Evolutionary conservation across 495 filamentous ascomycete genomes (phyloP), one percentile per base, ranked within the genome.

Genomic region (Penicillium paradoxum): DNA sequence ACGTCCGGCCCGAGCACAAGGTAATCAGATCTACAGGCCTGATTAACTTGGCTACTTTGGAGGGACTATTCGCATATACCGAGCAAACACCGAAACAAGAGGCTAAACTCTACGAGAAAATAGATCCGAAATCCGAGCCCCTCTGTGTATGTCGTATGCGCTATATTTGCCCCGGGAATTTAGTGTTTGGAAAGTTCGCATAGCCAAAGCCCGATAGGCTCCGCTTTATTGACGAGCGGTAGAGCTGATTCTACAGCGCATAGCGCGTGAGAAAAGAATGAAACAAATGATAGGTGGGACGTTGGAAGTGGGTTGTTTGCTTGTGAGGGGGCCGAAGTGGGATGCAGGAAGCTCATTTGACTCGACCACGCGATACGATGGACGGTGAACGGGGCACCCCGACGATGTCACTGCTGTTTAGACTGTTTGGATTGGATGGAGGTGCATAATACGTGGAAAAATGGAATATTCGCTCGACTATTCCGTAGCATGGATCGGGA

Each of bases 351-450:
- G 45, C 45, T 38, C 50, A 51, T 64, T 59, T 66, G 61, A 65
- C 58, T 66, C 51, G 61, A 55, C 60, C 57, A 66, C 58, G 53
- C 62, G 58, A 62, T 58, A 46, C 29, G 44, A 45, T 33, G 42
- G 51, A 11, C 40, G 25, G 32, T 49, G 49, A 34, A 44, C 44
- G 48, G 54, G 52, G 33, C 47, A 33, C 39, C 45, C 36, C 48
- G 53, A 46, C 54, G 51, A 29, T n/a, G n/a, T n/a, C 49, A 24
- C 24, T 18, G 24, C 21, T 19, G 15, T n/a, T n/a, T n/a, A n/a
- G n/a, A n/a, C 17, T 13, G 39, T 21, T 34, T 24, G 13, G 27
- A 42, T 33, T 40, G 29, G 27, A 51, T 43, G 38, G 39, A 40
- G 24, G 33, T 21, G 49, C 53, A 42, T 27, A 15, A 29, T 33